Base-by-base conservation (phyloP, 352 stramenopile species). In the Globisporangium abappressorium region DNA sequence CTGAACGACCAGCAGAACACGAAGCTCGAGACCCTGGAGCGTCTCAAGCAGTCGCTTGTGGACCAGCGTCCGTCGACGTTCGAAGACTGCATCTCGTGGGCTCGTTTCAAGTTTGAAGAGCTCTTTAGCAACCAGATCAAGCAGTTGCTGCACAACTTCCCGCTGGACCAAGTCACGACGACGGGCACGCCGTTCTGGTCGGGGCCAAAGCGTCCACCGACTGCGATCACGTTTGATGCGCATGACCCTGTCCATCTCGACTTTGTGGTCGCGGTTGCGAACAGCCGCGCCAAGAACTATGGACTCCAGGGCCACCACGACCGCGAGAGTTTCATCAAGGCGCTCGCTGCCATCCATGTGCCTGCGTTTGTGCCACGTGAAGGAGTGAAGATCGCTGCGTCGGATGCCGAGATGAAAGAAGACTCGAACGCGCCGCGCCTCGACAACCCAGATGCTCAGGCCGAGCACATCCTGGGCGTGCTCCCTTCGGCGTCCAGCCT, bases 81-180 rank as follows among this genome's bases (percentile, higher is more conserved):
- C 65, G 94, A 99, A 62, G 97, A 99, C 57, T 99, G 98, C 78
- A 90, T 99, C 59, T 74, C 73, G n/a, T 99, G 97, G 97, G 96
- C 98, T 57, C 87, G 97, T 1, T 81, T 99, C 47, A 97, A 98
- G 72, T 99, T 99, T 77, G 96, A 99, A 74, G 87, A 97, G 22
- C 77, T 99, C 5, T 99, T 99, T 81, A 92, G 93, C 79, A 99
- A 99, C 78, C 93, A 98, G 70, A 98, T 99, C 69, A 97, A 96
- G 68, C 92, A 98, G 71, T 85, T 99, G 56, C 76, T 99, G 26
- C 88, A 99, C 84, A 99, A 99, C 79, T 99, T 99, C 71, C 98
- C 98, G 8, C 66, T 96, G 43, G 94, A 99, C 75, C 93, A 99
- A 78, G 80, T 99, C 18, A 99, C 97, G 20, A 96, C 87, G 3